Conservation (phyloP, 208 protist species). For the Leishmania tarentolae region DNA sequence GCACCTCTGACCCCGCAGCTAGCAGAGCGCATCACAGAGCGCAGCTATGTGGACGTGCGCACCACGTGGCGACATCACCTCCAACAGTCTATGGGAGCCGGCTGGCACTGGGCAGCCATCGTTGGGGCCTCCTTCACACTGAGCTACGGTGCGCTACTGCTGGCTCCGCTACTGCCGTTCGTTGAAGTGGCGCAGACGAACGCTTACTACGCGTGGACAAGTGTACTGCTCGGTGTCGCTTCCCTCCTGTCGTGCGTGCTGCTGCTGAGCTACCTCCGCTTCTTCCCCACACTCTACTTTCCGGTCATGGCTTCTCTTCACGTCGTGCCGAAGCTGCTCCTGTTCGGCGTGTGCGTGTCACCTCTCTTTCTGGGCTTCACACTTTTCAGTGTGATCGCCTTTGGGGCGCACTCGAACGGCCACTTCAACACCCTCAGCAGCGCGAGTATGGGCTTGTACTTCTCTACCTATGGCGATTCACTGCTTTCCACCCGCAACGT, state of each 20-base stretch:
- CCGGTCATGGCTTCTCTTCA: slow-evolving; percentile 42
- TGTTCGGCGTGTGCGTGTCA: slow-evolving; percentile 40
- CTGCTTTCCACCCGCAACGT: slow-evolving; percentile 45
- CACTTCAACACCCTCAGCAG: slow-evolving; percentile 42
- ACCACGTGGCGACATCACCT: slow-evolving; percentile 49
- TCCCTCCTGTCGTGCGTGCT: slow-evolving; percentile 40
- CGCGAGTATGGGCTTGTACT: slow-evolving; percentile 50
- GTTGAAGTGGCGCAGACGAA: slow-evolving; percentile 17
- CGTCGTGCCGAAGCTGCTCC: slow-evolving; percentile 45
- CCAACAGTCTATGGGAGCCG: slow-evolving; percentile 39
- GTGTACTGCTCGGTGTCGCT: slow-evolving; percentile 40
- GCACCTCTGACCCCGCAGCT: slow-evolving; percentile 19
- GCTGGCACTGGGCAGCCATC: slow-evolving; percentile 48
- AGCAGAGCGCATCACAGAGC: slow-evolving; percentile 36
- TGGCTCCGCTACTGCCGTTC: slow-evolving; percentile 20
- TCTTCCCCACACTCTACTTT: slow-evolving; percentile 58
- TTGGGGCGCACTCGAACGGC: slow-evolving; percentile 48
- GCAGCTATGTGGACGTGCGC: slow-evolving; percentile 47
- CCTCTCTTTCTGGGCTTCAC: slow-evolving; percentile 60
- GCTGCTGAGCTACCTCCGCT: slow-evolving; percentile 56
- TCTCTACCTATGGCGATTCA: slow-evolving; percentile 64
- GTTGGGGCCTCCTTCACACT: slow-evolving; percentile 30
- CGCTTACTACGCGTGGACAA: slow-evolving; percentile 31
- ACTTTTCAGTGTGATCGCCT: slow-evolving; percentile 55
- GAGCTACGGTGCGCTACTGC: slow-evolving; percentile 33